Evolutionary conservation across 1,284 basidiomycete genomes (phyloP).

Genomic region (Erythrobasidium hasegawianum): DNA sequence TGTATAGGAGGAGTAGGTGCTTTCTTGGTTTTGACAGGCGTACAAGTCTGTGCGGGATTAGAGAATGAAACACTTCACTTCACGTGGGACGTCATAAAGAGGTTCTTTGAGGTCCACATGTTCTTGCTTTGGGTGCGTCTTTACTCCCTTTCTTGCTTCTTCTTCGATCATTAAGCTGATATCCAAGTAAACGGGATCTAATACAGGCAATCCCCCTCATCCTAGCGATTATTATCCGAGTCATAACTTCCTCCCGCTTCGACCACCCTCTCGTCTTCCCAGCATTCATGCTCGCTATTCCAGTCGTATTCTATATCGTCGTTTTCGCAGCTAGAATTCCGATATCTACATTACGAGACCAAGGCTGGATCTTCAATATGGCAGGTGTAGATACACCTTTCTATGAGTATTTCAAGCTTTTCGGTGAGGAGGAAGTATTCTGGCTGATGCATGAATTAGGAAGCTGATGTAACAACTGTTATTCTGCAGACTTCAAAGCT

Average conservation of each 20-base stretch:
- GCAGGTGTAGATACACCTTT: constrained; percentile 61
- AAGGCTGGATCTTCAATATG: constrained; percentile 88
- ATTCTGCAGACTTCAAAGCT: constrained; percentile 57
- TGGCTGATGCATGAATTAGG: background rate
- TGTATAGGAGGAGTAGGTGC: constrained; percentile 95
- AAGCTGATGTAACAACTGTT: background rate
- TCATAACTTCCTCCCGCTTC: constrained; percentile 69
- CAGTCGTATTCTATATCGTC: constrained; percentile 76
- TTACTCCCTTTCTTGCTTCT: too few species aligned
- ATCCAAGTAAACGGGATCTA: constrained; percentile 49
- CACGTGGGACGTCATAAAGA: constrained; percentile 60
- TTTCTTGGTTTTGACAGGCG: constrained; percentile 84
- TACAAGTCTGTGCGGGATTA: constrained; percentile 78
- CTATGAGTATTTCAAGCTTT: constrained; percentile 77
- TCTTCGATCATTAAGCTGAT: constrained; percentile 56
- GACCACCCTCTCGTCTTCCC: constrained; percentile 91
- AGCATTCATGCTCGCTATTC: constrained; percentile 77
- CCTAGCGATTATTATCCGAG: constrained; percentile 71
- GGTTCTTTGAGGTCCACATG: constrained; percentile 46
- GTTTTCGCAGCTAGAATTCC: constrained; percentile 64
- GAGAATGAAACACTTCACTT: constrained; percentile 74
- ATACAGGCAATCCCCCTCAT: constrained; percentile 59
- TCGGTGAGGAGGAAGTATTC: too few species aligned
- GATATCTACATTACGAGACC: constrained; percentile 59
- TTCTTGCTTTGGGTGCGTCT: constrained; percentile 43